A percentile compares a stretch with the other conserved stretches of the same genome.
These are phyloP conservation scores for Osmanthus fragrans DNA, from an alignment of 257 asterid species.

Conservation along the genomic window DNA sequence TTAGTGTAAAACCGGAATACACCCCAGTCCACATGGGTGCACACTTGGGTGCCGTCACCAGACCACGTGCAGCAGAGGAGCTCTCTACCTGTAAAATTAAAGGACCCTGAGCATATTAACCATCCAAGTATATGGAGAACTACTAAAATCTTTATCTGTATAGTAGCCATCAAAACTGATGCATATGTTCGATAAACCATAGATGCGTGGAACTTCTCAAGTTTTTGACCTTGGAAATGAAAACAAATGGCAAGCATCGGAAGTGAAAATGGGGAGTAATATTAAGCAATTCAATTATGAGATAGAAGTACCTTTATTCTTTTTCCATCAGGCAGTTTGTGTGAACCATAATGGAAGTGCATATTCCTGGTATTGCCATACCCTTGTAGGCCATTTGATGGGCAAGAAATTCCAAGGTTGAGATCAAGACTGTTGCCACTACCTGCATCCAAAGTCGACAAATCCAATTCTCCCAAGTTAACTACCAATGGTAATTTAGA, in stretches of 20 bases:
- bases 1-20: slow-evolving; percentile 52
- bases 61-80: slow-evolving; percentile 44
- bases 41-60: slow-evolving; percentile 42
- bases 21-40: slow-evolving; percentile 49
- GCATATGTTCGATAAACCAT: not conserved
- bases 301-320: slow-evolving; percentile 50
- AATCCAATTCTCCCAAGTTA: slow-evolving; percentile 17
- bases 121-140: not conserved
- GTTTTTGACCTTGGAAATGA: not conserved
- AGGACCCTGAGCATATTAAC: slow-evolving; percentile 9
- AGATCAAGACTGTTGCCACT: slow-evolving; percentile 70
- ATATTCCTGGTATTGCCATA: slow-evolving; percentile 30
- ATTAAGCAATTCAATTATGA: slow-evolving; percentile 11
- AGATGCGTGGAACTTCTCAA: slow-evolving; percentile 1
- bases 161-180: not conserved
- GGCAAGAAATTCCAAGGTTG: slow-evolving; percentile 77
- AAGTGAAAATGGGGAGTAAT: not conserved
- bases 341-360: slow-evolving; percentile 32
- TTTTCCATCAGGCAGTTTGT: slow-evolving; percentile 48
- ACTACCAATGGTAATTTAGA: not conserved
- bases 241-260: not conserved
- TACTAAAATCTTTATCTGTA: not conserved
- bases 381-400: slow-evolving; percentile 43
- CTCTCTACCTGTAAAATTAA: slow-evolving; percentile 43
- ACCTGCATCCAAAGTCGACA: slow-evolving; percentile 42